Conservation (phyloP, 2,329 filamentous ascomycete species). For the Ophiostoma piceae region DNA sequence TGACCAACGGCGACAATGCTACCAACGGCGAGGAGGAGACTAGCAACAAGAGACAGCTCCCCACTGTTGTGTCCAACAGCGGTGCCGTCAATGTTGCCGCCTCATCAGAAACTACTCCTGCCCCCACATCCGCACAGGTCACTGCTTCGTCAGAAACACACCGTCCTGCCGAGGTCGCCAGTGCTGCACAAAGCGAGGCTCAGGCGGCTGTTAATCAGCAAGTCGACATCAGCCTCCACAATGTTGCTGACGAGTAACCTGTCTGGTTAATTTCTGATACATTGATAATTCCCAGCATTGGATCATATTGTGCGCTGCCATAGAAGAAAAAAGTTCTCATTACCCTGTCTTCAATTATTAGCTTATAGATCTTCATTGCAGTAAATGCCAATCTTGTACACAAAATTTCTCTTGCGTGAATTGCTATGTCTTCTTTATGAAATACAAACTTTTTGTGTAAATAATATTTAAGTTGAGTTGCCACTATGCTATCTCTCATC, state of each 20-base stretch:
- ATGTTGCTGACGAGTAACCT: slow-evolving; percentile 12
- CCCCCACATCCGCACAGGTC: background rate
- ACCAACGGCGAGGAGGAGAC: background rate
- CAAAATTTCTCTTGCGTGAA: background rate
- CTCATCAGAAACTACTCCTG: background rate
- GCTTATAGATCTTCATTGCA: background rate
- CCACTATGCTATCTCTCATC: background rate
- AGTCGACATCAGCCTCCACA: slow-evolving; percentile 17
- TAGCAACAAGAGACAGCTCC: slow-evolving; percentile 15
- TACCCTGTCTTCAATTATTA: background rate
- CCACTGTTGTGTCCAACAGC: slow-evolving; percentile 15
- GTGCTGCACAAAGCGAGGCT: slow-evolving; percentile 3
- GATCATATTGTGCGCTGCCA: background rate
- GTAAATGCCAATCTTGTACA: background rate
- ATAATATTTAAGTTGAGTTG: background rate
- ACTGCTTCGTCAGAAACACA: background rate
- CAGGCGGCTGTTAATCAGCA: slow-evolving; percentile 9
- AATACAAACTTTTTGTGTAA: too few species aligned
- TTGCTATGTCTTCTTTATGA: too few species aligned
- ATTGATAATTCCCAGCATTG: background rate
- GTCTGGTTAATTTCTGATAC: background rate
- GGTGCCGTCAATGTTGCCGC: background rate
- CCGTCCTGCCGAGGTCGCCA: background rate
- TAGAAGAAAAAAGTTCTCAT: background rate
- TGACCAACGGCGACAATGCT: background rate